These are phyloP conservation scores for Hanseniaspora sp. DNA, from an alignment of 1,139 yeast genomes.

Conservation along the genomic window DNA sequence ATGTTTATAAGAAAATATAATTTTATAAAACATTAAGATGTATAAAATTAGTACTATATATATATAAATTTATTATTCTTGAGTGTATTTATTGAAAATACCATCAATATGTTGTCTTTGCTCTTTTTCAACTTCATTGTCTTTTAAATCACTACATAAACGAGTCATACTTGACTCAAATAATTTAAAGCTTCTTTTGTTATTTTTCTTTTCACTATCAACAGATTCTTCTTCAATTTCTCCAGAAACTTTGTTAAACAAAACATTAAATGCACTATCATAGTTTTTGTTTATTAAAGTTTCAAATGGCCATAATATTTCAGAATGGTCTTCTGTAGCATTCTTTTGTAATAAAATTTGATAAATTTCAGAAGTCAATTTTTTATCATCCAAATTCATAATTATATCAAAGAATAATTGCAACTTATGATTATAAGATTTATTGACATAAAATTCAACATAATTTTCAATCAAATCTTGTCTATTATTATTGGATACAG, in stretches of 20 bases:
- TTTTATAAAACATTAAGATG: too few species aligned
- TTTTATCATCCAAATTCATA: not conserved
- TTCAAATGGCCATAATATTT: conserved; percentile 14
- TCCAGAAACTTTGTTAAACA: not conserved
- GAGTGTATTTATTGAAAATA: not conserved
- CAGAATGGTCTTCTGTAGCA: not conserved
- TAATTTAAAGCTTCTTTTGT: not conserved
- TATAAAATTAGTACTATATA: not conserved
- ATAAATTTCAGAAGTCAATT: not conserved
- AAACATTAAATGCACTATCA: conserved; percentile 2
- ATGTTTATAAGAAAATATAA: too few species aligned
- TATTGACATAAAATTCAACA: conserved; percentile 5
- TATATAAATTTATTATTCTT: not conserved
- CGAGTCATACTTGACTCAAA: conserved; percentile 1
- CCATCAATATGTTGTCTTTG: not conserved
- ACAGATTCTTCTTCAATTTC: not conserved
- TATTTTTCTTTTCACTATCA: not conserved
- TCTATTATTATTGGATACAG: not conserved
- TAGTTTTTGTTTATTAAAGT: conserved; percentile 10
- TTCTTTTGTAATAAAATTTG: not conserved
- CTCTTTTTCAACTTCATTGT: not conserved
- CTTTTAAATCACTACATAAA: not conserved
- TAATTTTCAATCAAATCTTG: not conserved
- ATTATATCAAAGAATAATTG: conserved; percentile 10
- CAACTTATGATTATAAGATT: not conserved